Base-by-base conservation (phyloP, 2,329 filamentous ascomycete species). In the Beauveria brongniartii region DNA sequence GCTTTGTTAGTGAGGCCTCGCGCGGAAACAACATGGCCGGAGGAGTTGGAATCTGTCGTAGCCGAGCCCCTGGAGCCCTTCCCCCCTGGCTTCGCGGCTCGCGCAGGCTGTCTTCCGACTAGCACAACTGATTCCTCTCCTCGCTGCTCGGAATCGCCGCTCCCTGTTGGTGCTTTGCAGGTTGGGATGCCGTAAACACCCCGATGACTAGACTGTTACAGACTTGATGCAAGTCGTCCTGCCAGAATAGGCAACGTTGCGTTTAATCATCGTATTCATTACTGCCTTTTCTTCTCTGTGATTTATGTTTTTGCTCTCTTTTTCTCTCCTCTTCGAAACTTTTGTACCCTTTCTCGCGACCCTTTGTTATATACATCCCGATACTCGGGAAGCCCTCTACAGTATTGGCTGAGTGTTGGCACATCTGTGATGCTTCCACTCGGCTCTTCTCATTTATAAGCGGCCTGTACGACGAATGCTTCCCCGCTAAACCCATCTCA, bases 241-340 rank as follows among this genome's bases (percentile, higher is more conserved):
- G 51, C 57, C 41, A 34, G 6, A 47, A 16, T 57, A 61, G 47
- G 50, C 55, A 55, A 61, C 51, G 52, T 62, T 41, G 62, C 63
- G 59, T 60, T 54, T 62, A 59, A 48, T 28, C 22, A 10, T 40
- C 51, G 50, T 59, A 55, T 61, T 67, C 57, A 64, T 59, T 59
- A 44, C 59, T 52, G 40, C 57, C 63, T 59, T 59, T 61, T 62
- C 64, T 58, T 64, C 59, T 64, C 63, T 57, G 52, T 63, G 57
- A 62, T 64, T 63, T 63, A 60, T 55, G 55, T 55, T 47, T 61
- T 55, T 51, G 43, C 41, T 60, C 62, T 56, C 55, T 55, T 60
- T 28, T 62, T 34, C 14, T 51, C 28, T 59, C 48, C 18, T 20
- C 44, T 16, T 47, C 18, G 44, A 48, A 41, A 56, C 24, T 63